phyloP scores from a whole-genome alignment of 2,329 filamentous ascomycete species.

The Venturia carpophila region DNA sequence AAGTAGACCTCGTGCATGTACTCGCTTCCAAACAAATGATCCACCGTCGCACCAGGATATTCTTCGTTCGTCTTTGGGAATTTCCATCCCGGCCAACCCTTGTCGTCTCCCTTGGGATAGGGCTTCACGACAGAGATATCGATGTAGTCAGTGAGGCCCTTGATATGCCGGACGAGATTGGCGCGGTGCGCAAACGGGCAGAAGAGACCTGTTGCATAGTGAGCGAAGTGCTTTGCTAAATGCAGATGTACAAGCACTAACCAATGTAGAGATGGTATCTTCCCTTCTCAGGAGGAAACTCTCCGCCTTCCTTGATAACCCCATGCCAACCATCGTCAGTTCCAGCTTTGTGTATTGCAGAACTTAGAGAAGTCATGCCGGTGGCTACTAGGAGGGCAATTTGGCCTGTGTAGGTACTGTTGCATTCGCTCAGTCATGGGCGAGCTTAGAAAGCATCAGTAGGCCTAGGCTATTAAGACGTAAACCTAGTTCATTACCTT shows the following conservation, averaged over 20 bases:
- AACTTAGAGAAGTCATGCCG: neutral
- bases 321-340: conserved; percentile 17
- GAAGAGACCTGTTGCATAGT: conserved; percentile 30
- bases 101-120: conserved; percentile 59
- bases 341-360: conserved; percentile 6
- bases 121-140: conserved; percentile 79
- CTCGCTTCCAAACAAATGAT: conserved; percentile 56
- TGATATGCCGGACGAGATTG: conserved; percentile 79
- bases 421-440: neutral
- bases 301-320: conserved; percentile 44
- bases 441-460: too few relatives aligned
- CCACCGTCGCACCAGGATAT: conserved; percentile 49
- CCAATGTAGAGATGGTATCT: conserved; percentile 93
- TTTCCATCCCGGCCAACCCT: conserved; percentile 56
- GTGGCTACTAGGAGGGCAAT: neutral
- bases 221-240: neutral
- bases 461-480: neutral
- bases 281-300: conserved; percentile 77
- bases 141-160: conserved; percentile 83
- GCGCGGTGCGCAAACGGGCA: conserved; percentile 90
- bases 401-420: neutral
- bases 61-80: conserved; percentile 62
- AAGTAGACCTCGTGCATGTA: conserved; percentile 78
- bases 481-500: too few relatives aligned
- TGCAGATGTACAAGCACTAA: conserved; percentile 50